A percentile compares a stretch with the other conserved stretches of the same genome.
Evolutionary conservation across 2,329 filamentous ascomycete genomes (phyloP).

Genomic region (Fulvia fulva): DNA sequence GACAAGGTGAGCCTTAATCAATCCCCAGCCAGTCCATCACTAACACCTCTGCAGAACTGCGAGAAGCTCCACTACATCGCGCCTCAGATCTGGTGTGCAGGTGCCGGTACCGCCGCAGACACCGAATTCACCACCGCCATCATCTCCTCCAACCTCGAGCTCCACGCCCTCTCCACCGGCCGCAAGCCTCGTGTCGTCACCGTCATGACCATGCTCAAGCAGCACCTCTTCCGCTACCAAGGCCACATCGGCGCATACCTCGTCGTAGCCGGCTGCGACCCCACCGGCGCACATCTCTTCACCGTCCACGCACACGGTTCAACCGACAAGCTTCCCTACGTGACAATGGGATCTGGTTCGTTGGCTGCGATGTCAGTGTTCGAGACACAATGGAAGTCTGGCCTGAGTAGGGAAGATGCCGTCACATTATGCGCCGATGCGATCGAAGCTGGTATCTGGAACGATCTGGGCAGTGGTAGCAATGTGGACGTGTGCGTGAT

Average conservation of each 20-base stretch:
- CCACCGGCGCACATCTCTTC: constrained; percentile 91
- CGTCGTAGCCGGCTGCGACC: constrained; percentile 93
- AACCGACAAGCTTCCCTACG: constrained; percentile 97
- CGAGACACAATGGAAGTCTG: constrained; percentile 87
- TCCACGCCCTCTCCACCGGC: constrained; percentile 92
- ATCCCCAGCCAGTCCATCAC: background rate
- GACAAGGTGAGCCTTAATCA: constrained; percentile 65
- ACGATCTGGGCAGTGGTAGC: constrained; percentile 92
- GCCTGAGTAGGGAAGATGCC: constrained; percentile 74
- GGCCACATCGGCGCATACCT: constrained; percentile 97
- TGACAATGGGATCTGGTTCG: constrained; percentile 97
- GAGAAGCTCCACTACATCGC: constrained; percentile 99
- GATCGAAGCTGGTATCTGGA: constrained; percentile 96
- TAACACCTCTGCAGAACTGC: constrained; percentile 65
- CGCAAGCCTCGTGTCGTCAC: constrained; percentile 96
- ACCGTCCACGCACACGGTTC: constrained; percentile 98
- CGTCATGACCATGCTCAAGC: constrained; percentile 99
- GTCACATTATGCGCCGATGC: constrained; percentile 78
- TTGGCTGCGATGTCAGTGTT: constrained; percentile 97
- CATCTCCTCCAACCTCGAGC: constrained; percentile 97
- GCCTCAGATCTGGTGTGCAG: constrained; percentile 98
- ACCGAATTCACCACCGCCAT: constrained; percentile 98
- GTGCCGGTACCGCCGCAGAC: constrained; percentile 94
- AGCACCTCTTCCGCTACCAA: constrained; percentile 98
- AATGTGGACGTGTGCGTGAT: constrained; percentile 98